phyloP scores from a whole-genome alignment of 495 filamentous ascomycete species.

The Lophium mytilinum region DNA sequence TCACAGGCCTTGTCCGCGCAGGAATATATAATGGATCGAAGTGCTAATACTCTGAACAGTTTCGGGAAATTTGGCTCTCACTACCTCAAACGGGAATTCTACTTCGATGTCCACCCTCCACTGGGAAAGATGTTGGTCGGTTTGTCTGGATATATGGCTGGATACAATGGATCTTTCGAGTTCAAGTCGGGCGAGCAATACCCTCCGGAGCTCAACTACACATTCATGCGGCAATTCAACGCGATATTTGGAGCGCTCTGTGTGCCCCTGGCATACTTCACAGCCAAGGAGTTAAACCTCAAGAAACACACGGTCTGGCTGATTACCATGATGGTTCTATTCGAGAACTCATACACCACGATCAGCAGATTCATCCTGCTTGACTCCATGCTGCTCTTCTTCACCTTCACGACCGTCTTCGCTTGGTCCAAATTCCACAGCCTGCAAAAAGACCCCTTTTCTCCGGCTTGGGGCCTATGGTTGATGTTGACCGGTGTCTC shows the following conservation, averaged over 20 bases:
- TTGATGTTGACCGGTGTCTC: slow-evolving; percentile 83
- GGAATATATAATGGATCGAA: background rate
- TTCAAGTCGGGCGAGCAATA: slow-evolving; percentile 98
- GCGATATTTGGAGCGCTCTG: slow-evolving; percentile 87
- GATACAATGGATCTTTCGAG: slow-evolving; percentile 98
- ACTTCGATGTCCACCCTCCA: slow-evolving; percentile 97
- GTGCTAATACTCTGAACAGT: slow-evolving; percentile 39
- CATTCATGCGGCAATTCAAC: slow-evolving; percentile 98
- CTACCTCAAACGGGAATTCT: slow-evolving; percentile 97
- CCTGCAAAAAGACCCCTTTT: slow-evolving; percentile 74
- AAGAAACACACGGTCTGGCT: slow-evolving; percentile 84
- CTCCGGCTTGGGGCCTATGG: slow-evolving; percentile 85
- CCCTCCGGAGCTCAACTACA: slow-evolving; percentile 88
- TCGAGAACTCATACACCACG: slow-evolving; percentile 97
- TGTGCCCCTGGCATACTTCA: slow-evolving; percentile 91
- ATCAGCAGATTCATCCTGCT: slow-evolving; percentile 97
- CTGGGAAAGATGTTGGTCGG: slow-evolving; percentile 98
- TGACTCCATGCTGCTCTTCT: slow-evolving; percentile 96
- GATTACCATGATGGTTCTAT: slow-evolving; percentile 91
- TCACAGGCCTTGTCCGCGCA: background rate
- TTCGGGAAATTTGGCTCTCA: slow-evolving; percentile 99
- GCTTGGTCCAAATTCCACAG: slow-evolving; percentile 96
- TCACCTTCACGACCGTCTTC: slow-evolving; percentile 91
- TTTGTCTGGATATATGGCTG: slow-evolving; percentile 87
- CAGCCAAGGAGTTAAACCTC: slow-evolving; percentile 81